Evolutionary conservation across 305 asterid species (phyloP).

Genomic region (Solanum aculeatissimum): DNA sequence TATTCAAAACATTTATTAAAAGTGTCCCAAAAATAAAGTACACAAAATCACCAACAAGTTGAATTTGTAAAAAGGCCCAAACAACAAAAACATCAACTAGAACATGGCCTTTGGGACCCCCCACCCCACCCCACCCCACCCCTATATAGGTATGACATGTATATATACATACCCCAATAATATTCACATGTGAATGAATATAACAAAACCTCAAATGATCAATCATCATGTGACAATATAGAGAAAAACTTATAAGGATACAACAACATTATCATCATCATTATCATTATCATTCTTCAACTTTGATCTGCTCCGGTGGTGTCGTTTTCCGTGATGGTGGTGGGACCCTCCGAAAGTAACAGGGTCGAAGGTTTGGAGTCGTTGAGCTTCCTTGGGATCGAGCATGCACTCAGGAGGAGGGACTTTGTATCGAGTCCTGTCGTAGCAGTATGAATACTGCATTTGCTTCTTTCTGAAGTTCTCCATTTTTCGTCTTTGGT

Average conservation of each 20-base stretch:
- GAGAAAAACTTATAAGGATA: neutral
- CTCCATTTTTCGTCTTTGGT: constrained; percentile 35
- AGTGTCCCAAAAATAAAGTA: constrained; percentile 7
- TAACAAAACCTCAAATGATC: neutral
- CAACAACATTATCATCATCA: too few relatives aligned
- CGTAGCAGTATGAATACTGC: constrained; percentile 80
- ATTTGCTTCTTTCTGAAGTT: constrained; percentile 44
- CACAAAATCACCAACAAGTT: constrained; percentile 6
- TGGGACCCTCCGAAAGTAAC: constrained; percentile 48
- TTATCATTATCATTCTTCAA: neutral
- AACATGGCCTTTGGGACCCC: constrained; percentile 7
- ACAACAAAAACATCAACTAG: constrained; percentile 1
- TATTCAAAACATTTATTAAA: constrained; percentile 9
- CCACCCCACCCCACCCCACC: too few relatives aligned
- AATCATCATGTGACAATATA: neutral
- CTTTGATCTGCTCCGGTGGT: constrained; percentile 25
- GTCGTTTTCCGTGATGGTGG: constrained; percentile 38
- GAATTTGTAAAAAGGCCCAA: constrained; percentile 8
- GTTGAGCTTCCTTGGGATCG: constrained; percentile 46
- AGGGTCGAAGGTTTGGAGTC: constrained; percentile 45
- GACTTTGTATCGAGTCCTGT: constrained; percentile 35
- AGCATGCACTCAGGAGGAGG: constrained; percentile 48
- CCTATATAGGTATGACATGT: constrained; percentile 15
- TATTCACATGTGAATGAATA: constrained; percentile 33
- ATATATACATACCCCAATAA: constrained; percentile 25